These are phyloP conservation scores for Neoboletus magnificus DNA, from an alignment of 768 basidiomycete genomes.

Conservation along the genomic window DNA sequence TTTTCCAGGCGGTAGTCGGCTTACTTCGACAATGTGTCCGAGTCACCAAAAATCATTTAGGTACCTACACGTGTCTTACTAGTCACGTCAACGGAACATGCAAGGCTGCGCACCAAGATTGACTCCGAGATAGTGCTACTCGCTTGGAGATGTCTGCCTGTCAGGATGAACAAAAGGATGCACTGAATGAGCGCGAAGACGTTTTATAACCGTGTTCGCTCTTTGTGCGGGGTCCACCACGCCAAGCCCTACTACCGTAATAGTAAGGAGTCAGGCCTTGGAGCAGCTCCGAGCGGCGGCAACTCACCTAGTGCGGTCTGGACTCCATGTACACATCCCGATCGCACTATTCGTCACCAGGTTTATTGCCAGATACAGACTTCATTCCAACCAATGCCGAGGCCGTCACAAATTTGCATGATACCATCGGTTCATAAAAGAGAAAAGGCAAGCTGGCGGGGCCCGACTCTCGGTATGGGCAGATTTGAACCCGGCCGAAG, in stretches of 20 bases:
- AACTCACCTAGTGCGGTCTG: background rate
- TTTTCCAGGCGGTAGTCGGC: background rate
- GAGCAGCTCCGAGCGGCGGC: background rate
- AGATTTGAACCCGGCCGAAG: background rate
- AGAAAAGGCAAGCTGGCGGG: background rate
- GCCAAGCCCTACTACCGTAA: background rate
- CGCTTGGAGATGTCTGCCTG: background rate
- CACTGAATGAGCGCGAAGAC: background rate
- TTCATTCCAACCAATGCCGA: background rate
- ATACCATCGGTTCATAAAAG: background rate
- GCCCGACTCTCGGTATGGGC: background rate
- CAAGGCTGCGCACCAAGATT: slow-evolving; percentile 11
- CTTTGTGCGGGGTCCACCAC: slow-evolving; percentile 9
- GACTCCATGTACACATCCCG: background rate
- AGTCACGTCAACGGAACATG: background rate
- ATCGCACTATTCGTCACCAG: background rate
- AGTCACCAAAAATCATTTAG: background rate
- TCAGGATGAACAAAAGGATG: slow-evolving; percentile 1
- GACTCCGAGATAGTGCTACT: slow-evolving; percentile 12
- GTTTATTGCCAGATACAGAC: background rate
- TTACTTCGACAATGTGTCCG: background rate
- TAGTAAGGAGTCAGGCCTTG: background rate
- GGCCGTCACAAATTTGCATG: background rate
- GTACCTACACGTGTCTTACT: background rate
- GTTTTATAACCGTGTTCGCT: background rate